These are phyloP conservation scores for Phytopythium delawarense DNA, from an alignment of 352 stramenopile species.

Conservation along the genomic window DNA sequence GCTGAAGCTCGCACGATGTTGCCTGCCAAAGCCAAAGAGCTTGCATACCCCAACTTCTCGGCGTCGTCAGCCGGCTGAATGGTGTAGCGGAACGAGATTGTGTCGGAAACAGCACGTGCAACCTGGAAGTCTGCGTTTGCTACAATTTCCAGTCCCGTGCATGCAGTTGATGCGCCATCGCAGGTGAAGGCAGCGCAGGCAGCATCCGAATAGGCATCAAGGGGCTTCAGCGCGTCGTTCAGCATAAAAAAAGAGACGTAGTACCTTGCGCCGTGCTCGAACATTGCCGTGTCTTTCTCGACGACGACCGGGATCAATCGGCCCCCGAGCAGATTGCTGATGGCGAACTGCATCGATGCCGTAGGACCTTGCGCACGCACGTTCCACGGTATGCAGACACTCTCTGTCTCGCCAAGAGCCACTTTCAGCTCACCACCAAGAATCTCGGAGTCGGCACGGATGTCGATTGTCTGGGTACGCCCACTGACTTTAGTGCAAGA, in stretches of 20 bases:
- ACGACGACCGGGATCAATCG: slow-evolving; percentile 39
- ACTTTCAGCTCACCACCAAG: slow-evolving; percentile 41
- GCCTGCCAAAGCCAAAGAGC: slow-evolving; percentile 25
- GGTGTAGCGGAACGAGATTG: slow-evolving; percentile 51
- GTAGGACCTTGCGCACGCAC: slow-evolving; percentile 26
- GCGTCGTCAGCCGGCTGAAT: slow-evolving; percentile 38
- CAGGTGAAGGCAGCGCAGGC: slow-evolving; percentile 50
- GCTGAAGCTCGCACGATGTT: slow-evolving; percentile 39
- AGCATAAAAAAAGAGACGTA: slow-evolving; percentile 42
- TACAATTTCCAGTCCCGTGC: slow-evolving; percentile 26
- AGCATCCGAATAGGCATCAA: slow-evolving; percentile 21
- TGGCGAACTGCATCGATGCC: slow-evolving; percentile 29
- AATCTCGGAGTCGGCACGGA: slow-evolving; percentile 36
- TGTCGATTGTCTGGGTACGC: slow-evolving; percentile 62
- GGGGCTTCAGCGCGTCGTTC: slow-evolving; percentile 27
- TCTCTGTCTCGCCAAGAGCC: slow-evolving; percentile 27
- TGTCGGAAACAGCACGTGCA: slow-evolving; percentile 27
- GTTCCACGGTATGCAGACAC: slow-evolving; percentile 43
- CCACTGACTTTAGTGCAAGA: slow-evolving; percentile 31
- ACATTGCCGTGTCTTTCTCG: slow-evolving; percentile 36
- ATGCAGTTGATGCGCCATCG: slow-evolving; percentile 21
- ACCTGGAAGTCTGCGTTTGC: slow-evolving; percentile 49
- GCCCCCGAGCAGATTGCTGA: slow-evolving; percentile 33
- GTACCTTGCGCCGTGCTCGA: slow-evolving; percentile 31
- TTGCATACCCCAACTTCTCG: slow-evolving; percentile 20